phyloP scores from a whole-genome alignment of 768 basidiomycete genomes.

The Dacryopinax primogenitus region DNA sequence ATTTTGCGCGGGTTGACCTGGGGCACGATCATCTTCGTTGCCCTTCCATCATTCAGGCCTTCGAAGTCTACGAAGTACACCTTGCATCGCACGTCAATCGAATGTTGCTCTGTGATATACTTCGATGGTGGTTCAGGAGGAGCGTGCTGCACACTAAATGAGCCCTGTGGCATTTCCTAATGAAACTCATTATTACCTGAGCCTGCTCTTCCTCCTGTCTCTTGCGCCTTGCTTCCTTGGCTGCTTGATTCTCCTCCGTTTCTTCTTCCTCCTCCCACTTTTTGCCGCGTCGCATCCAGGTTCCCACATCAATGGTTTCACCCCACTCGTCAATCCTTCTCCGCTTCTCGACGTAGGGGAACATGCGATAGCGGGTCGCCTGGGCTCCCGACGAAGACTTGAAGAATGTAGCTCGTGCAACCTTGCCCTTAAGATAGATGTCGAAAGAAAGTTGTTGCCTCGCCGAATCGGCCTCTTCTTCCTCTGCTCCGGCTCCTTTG shows the following conservation, averaged over 20 bases:
- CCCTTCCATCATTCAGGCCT: conserved; percentile 90
- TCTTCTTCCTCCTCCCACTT: conserved; percentile 83
- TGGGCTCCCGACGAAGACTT: conserved; percentile 45
- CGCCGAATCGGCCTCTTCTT: conserved; percentile 45
- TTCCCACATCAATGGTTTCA: conserved; percentile 85
- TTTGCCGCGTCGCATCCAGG: conserved; percentile 89
- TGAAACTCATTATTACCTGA: conserved; percentile 38
- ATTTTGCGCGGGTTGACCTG: conserved; percentile 94
- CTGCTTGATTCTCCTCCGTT: conserved; percentile 43
- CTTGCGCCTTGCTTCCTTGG: conserved; percentile 53
- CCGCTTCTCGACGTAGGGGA: conserved; percentile 89
- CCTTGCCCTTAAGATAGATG: conserved; percentile 95
- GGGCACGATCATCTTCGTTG: conserved; percentile 90
- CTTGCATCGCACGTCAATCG: conserved; percentile 72
- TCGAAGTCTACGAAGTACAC: conserved; percentile 92
- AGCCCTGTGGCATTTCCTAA: neutral
- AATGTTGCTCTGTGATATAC: conserved; percentile 60
- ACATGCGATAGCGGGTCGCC: conserved; percentile 71
- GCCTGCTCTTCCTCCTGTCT: conserved; percentile 66
- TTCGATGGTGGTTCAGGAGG: conserved; percentile 83
- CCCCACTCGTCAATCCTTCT: conserved; percentile 90
- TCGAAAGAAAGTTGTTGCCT: conserved; percentile 75
- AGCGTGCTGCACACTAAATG: conserved; percentile 38
- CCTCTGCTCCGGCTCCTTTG: conserved; percentile 33
- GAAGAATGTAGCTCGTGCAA: conserved; percentile 76